phyloP scores from a whole-genome alignment of 352 stramenopile genomes.

The Aphanomyces stellatus region DNA sequence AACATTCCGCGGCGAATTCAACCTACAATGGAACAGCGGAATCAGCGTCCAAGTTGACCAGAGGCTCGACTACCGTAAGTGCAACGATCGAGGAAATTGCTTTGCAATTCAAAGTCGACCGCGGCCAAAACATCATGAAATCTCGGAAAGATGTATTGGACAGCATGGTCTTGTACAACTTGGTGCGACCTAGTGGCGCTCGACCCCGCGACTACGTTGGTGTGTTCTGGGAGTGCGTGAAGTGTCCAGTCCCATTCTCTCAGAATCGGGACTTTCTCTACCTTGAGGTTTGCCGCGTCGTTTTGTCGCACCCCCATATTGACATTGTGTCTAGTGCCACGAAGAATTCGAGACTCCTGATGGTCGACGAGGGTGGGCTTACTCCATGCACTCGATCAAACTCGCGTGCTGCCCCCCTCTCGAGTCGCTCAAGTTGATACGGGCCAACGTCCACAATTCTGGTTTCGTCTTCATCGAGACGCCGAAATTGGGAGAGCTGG shows the following conservation, averaged over 20 bases:
- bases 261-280: constrained; percentile 78
- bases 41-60: background rate
- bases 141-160: constrained; percentile 74
- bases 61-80: constrained; percentile 44
- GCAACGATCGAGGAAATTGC: constrained; percentile 82
- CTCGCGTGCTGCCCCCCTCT: constrained; percentile 12
- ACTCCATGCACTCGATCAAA: constrained; percentile 21
- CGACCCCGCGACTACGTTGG: constrained; percentile 72
- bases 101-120: constrained; percentile 78
- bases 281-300: constrained; percentile 27
- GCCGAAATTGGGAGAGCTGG: constrained; percentile 4
- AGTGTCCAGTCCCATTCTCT: constrained; percentile 65
- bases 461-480: constrained; percentile 19
- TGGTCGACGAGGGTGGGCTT: constrained; percentile 11
- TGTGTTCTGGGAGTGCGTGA: constrained; percentile 74
- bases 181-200: constrained; percentile 65
- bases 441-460: constrained; percentile 11
- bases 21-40: background rate
- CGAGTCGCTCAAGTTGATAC: constrained; percentile 16
- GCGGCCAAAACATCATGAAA: constrained; percentile 57
- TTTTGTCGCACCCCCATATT: background rate
- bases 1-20: background rate
- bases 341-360: constrained; percentile 17
- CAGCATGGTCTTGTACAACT: constrained; percentile 62
- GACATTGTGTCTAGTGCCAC: background rate